phyloP scores from a whole-genome alignment of 140 eudicot genomes.

The Stevia rebaudiana region DNA sequence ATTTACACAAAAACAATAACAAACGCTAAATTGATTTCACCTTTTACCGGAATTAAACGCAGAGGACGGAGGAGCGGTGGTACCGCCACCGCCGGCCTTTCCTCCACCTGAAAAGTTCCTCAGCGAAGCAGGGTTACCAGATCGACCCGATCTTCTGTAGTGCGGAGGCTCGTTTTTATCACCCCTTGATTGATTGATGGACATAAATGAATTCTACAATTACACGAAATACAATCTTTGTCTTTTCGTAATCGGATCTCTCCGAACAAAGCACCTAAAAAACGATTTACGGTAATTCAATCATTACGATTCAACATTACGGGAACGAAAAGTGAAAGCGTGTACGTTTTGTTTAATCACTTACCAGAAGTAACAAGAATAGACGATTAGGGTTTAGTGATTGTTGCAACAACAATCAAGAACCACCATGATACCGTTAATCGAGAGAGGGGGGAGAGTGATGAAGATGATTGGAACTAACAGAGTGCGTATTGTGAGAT shows the following conservation, averaged over 20 bases:
- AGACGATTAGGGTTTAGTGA: neutral
- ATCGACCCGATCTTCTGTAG: slow-evolving; percentile 62
- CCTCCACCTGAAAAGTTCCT: slow-evolving; percentile 54
- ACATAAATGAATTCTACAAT: slow-evolving; percentile 50
- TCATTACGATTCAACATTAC: slow-evolving; percentile 12
- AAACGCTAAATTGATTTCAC: slow-evolving; percentile 32
- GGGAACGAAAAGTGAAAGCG: neutral
- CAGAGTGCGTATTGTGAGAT: neutral
- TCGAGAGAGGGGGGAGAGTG: neutral
- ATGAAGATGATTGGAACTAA: neutral
- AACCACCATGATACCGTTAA: neutral
- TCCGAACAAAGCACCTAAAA: slow-evolving; percentile 25
- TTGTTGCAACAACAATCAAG: neutral
- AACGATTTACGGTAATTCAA: neutral
- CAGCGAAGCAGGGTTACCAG: slow-evolving; percentile 38
- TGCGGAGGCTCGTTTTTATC: slow-evolving; percentile 65
- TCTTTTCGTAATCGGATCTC: slow-evolving; percentile 28
- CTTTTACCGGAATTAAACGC: slow-evolving; percentile 28
- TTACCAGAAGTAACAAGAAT: neutral
- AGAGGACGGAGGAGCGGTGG: slow-evolving; percentile 50
- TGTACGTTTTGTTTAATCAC: neutral
- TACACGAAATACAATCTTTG: slow-evolving; percentile 15
- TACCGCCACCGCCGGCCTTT: slow-evolving; percentile 49
- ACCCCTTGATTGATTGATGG: slow-evolving; percentile 76
- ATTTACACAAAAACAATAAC: neutral